Conservation (phyloP, 352 stramenopile genomes). For the Globisporangium acanthophoron region DNA sequence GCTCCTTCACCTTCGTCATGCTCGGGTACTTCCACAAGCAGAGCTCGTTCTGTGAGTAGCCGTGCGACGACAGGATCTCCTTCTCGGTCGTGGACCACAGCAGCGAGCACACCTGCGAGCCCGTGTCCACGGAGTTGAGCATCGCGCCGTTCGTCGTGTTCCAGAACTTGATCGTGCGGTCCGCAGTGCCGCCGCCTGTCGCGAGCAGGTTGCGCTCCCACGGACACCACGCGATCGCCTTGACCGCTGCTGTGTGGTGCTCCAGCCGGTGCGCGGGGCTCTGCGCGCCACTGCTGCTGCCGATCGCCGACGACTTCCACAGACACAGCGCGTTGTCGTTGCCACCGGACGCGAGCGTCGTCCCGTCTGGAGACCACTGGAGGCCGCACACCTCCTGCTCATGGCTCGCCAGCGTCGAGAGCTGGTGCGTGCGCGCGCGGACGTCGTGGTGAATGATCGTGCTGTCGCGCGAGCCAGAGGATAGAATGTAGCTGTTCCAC, state of each 20-base stretch:
- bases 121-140: slow-evolving; percentile 97
- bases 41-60: slow-evolving; percentile 97
- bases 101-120: slow-evolving; percentile 96
- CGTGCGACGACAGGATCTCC: slow-evolving; percentile 96
- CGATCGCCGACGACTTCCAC: slow-evolving; percentile 91
- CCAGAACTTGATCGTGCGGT: slow-evolving; percentile 99
- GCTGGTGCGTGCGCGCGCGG: slow-evolving; percentile 68
- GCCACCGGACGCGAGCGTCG: slow-evolving; percentile 92
- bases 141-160: slow-evolving; percentile 93
- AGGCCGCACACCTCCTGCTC: slow-evolving; percentile 97
- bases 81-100: slow-evolving; percentile 92
- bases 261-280: slow-evolving; percentile 83
- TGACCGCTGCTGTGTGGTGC: slow-evolving; percentile 97
- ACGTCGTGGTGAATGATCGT: slow-evolving; percentile 90
- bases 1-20: slow-evolving; percentile 97
- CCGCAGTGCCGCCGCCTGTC: slow-evolving; percentile 95
- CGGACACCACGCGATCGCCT: slow-evolving; percentile 98
- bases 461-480: slow-evolving; percentile 92
- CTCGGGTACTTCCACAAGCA: slow-evolving; percentile 99
- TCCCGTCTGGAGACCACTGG: slow-evolving; percentile 95
- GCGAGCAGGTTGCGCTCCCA: slow-evolving; percentile 97
- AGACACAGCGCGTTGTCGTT: slow-evolving; percentile 98
- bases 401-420: slow-evolving; percentile 91
- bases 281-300: slow-evolving; percentile 48
- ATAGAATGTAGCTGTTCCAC: slow-evolving; percentile 95